phyloP scores from a whole-genome alignment of 352 stramenopile species.

The Phytophthora palmivora region DNA sequence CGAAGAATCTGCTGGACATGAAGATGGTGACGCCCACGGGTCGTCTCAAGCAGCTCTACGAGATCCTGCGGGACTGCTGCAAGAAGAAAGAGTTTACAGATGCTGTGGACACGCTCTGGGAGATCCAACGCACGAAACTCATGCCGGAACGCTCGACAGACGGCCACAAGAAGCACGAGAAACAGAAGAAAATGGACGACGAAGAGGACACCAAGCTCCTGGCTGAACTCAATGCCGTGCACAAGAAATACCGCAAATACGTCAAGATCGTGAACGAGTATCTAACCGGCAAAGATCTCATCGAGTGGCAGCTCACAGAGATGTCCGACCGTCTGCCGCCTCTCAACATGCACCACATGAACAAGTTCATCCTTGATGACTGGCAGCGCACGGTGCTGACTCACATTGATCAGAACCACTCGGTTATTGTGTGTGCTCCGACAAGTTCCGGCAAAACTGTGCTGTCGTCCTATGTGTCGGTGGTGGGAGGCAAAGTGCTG shows the following conservation, averaged over 20 bases:
- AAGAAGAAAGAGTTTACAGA: constrained; percentile 89
- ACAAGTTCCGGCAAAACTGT: constrained; percentile 98
- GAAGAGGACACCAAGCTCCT: constrained; percentile 79
- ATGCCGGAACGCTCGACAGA: constrained; percentile 53
- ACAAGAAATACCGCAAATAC: constrained; percentile 92
- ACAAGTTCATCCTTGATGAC: constrained; percentile 95
- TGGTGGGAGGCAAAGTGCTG: constrained; percentile 81
- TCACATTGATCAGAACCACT: constrained; percentile 96
- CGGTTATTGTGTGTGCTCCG: constrained; percentile 97
- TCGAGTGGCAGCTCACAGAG: constrained; percentile 88
- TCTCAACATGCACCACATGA: constrained; percentile 92
- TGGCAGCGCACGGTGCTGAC: constrained; percentile 97
- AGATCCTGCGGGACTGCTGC: constrained; percentile 84
- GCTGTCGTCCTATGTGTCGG: constrained; percentile 85
- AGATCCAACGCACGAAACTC: constrained; percentile 85
- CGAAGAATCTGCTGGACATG: constrained; percentile 82
- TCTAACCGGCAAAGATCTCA: constrained; percentile 73
- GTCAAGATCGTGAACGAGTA: constrained; percentile 81
- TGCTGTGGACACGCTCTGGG: constrained; percentile 87
- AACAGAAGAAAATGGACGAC: constrained; percentile 77
- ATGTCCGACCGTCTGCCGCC: constrained; percentile 87
- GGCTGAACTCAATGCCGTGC: constrained; percentile 68
- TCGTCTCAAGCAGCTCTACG: constrained; percentile 84
- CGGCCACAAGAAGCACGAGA: constrained; percentile 72
- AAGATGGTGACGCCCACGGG: constrained; percentile 88